These are phyloP conservation scores for Pseudoneurospora amorphoporcata DNA, from an alignment of 495 filamentous ascomycete species.

Conservation along the genomic window DNA sequence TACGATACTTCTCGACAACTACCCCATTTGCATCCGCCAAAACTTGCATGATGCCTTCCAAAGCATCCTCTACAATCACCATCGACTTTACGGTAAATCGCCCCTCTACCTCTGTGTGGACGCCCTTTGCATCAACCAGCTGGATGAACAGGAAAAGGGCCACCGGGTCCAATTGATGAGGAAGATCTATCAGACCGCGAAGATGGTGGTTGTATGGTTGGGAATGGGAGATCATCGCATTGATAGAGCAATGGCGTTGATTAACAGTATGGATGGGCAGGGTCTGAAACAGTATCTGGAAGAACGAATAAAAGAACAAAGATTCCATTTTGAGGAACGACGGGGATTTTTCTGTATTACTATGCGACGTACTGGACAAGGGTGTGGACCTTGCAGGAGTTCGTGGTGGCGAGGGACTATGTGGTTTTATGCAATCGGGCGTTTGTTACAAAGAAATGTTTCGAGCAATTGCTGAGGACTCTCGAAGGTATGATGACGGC, in stretches of 20 bases:
- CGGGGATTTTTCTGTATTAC: too few species aligned
- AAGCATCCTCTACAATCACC: not conserved
- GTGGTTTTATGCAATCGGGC: not conserved
- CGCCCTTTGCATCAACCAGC: not conserved
- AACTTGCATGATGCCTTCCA: not conserved
- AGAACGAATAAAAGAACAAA: too few species aligned
- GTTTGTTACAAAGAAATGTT: not conserved
- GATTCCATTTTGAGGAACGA: not conserved
- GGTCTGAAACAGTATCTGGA: too few species aligned
- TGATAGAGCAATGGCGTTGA: accelerated
- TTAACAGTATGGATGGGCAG: not conserved
- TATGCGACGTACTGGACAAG: not conserved
- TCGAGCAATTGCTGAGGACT: not conserved
- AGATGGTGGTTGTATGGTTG: not conserved
- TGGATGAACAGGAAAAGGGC: not conserved
- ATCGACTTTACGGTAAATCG: not conserved
- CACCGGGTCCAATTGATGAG: not conserved
- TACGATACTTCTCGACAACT: not conserved
- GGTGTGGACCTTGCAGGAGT: not conserved
- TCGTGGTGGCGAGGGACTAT: not conserved
- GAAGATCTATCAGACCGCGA: not conserved
- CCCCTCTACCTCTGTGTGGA: not conserved
- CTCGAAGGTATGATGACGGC: not conserved
- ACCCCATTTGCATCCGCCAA: not conserved
- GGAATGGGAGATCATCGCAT: not conserved